A percentile compares a stretch with the other conserved stretches of the same genome.
Conservation (phyloP, 768 basidiomycete species). For the Mycena sanguinolenta region DNA sequence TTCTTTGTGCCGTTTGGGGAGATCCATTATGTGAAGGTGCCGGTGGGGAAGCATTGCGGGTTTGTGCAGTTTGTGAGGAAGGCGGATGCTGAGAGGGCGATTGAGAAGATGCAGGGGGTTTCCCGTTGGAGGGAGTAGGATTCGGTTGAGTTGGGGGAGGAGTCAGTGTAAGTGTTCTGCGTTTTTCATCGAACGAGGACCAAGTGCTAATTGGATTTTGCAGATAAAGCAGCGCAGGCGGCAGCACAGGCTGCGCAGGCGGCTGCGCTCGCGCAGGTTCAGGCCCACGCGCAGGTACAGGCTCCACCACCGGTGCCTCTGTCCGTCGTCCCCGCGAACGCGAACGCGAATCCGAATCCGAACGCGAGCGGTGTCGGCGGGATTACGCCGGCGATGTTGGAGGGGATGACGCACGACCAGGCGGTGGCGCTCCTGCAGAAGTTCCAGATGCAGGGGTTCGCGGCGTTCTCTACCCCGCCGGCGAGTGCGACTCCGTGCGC, state of each 20-base stretch:
- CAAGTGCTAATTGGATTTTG: neutral
- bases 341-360: neutral
- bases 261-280: slow-evolving; percentile 60
- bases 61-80: slow-evolving; percentile 96
- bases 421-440: slow-evolving; percentile 73
- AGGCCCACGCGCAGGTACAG: neutral
- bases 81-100: slow-evolving; percentile 91
- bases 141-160: slow-evolving; percentile 93
- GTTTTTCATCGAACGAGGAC: no score
- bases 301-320: neutral
- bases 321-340: slow-evolving; percentile 3
- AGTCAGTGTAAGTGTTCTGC: slow-evolving; percentile 79
- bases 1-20: slow-evolving; percentile 95
- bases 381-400: slow-evolving; percentile 40
- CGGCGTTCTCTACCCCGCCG: slow-evolving; percentile 34
- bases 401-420: slow-evolving; percentile 70
- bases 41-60: slow-evolving; percentile 94
- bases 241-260: slow-evolving; percentile 88
- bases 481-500: neutral
- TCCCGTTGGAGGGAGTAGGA: slow-evolving; percentile 91
- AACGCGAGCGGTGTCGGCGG: slow-evolving; percentile 27
- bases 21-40: slow-evolving; percentile 97
- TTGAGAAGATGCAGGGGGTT: slow-evolving; percentile 98
- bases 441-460: slow-evolving; percentile 58
- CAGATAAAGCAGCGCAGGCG: slow-evolving; percentile 93